These are phyloP conservation scores for Colletotrichum sp. DNA, from an alignment of 2,329 filamentous ascomycete species.

Conservation along the genomic window DNA sequence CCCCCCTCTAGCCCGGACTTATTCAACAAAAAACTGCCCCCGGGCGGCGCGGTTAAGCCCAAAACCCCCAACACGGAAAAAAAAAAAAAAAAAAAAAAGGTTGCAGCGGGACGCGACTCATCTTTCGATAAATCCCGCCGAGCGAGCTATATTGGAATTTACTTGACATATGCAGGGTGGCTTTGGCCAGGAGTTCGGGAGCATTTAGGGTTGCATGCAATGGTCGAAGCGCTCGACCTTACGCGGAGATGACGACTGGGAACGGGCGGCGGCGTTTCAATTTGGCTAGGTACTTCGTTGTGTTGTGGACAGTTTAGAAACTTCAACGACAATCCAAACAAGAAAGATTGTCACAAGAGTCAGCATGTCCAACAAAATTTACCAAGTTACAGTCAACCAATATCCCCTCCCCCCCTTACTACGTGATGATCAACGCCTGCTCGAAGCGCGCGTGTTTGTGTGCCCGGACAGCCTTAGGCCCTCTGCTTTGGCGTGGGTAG, in stretches of 20 bases:
- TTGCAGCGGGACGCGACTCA: neutral
- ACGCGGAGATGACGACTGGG: slow-evolving; percentile 21
- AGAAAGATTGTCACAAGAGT: neutral
- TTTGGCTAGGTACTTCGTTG: neutral
- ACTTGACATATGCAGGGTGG: neutral
- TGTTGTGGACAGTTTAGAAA: neutral
- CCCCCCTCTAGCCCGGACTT: no score
- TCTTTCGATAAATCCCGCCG: neutral
- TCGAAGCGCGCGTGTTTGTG: neutral
- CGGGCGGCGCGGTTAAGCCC: no score
- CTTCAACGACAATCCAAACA: neutral
- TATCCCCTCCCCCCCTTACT: no score
- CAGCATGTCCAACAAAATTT: neutral
- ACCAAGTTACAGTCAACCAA: neutral
- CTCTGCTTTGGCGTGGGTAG: neutral
- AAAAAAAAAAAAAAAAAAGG: neutral
- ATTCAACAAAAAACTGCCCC: no score
- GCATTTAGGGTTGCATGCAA: slow-evolving; percentile 12
- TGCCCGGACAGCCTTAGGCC: neutral
- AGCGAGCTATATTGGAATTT: neutral
- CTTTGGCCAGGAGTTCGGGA: slow-evolving; percentile 7
- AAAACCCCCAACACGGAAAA: no score
- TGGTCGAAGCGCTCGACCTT: slow-evolving; percentile 32
- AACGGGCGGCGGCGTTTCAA: slow-evolving; percentile 7
- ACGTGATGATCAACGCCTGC: neutral